Percentiles rank a stretch among this genome's conserved stretches.
Evolutionary conservation across 148 eudicot species (phyloP).

Genomic region (Pouteria glomerata): DNA sequence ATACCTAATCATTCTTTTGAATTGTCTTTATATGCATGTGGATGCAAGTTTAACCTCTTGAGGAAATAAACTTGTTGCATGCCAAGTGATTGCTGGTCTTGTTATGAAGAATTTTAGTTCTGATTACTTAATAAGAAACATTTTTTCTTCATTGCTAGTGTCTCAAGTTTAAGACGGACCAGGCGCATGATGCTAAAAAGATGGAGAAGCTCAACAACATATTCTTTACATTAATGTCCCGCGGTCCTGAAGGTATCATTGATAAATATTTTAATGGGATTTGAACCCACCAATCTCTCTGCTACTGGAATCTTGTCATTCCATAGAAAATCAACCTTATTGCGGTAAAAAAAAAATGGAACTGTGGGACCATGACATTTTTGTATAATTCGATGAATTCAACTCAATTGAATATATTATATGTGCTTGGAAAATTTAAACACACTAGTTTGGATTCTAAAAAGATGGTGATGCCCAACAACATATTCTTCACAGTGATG

Average conservation of each 20-base stretch:
- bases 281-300: background rate
- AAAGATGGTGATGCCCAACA: constrained; percentile 94
- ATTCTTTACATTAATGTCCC: constrained; percentile 84
- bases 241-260: constrained; percentile 81
- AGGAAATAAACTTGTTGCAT: background rate
- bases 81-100: background rate
- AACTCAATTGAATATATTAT: too few relatives aligned
- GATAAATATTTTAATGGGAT: too few relatives aligned
- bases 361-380: too few relatives aligned
- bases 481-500: constrained; percentile 78
- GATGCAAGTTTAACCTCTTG: background rate
- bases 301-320: background rate
- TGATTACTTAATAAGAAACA: background rate
- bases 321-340: background rate
- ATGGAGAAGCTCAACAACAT: constrained; percentile 94
- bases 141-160: constrained; percentile 36
- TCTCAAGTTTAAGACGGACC: constrained; percentile 91
- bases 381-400: too few relatives aligned
- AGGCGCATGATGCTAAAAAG: constrained; percentile 89
- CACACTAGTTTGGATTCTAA: too few relatives aligned
- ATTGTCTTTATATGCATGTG: background rate
- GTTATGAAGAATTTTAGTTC: background rate
- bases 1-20: background rate
- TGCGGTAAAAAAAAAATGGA: background rate
- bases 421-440: too few relatives aligned